Evolutionary conservation across 768 basidiomycete genomes (phyloP).

Genomic region (Rhodotorula graminis): DNA sequence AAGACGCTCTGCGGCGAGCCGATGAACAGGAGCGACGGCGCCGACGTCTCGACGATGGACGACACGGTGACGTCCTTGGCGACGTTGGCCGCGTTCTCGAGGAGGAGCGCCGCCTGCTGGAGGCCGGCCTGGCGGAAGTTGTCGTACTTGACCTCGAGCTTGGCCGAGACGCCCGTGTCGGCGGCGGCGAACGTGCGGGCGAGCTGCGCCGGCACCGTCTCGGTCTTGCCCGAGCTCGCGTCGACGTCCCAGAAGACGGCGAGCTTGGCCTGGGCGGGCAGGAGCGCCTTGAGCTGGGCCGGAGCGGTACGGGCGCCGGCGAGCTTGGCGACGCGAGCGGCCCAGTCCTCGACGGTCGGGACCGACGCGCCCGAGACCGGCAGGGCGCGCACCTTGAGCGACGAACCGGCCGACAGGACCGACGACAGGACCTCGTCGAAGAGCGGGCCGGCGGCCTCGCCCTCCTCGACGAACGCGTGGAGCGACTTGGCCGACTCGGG

Average conservation of each 20-base stretch:
- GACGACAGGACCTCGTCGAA: conserved; percentile 55
- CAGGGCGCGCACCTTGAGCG: conserved; percentile 41
- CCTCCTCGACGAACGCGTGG: conserved; percentile 70
- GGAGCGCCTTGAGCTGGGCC: conserved; percentile 47
- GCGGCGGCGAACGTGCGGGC: conserved; percentile 56
- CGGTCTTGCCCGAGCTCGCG: conserved; percentile 36
- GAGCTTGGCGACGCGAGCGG: conserved; percentile 57
- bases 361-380: conserved; percentile 41
- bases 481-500: conserved; percentile 60
- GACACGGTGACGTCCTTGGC: conserved; percentile 42
- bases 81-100: conserved; percentile 53
- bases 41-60: conserved; percentile 50
- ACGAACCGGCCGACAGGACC: conserved; percentile 42
- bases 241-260: conserved; percentile 44
- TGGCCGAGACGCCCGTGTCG: conserved; percentile 54
- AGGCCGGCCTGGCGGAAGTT: conserved; percentile 71
- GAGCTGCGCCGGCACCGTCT: conserved; percentile 40
- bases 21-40: conserved; percentile 61
- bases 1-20: conserved; percentile 66
- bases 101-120: conserved; percentile 62
- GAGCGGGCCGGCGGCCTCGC: conserved; percentile 57
- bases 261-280: conserved; percentile 48
- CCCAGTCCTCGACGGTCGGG: conserved; percentile 43
- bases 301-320: conserved; percentile 55
- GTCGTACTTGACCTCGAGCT: conserved; percentile 67